A percentile compares a stretch with the other conserved stretches of the same genome.
Evolutionary conservation across 2,329 filamentous ascomycete genomes (phyloP).

Genomic region (Nigrospora osmanthi): DNA sequence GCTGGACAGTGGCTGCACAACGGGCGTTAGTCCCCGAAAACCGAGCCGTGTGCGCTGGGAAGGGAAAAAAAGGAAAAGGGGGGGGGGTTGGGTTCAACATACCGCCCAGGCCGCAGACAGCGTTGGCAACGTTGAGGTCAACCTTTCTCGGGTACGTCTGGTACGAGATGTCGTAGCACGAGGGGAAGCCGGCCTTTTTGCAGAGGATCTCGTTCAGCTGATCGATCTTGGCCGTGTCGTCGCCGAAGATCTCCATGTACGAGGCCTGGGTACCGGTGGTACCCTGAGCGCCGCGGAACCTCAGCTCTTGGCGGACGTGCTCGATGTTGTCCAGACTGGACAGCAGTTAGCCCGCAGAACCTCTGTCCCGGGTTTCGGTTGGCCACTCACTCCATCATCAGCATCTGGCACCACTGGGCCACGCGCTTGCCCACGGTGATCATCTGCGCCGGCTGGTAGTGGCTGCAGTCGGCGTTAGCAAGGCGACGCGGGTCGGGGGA

Average conservation of each 20-base stretch:
- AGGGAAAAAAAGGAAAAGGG: background rate
- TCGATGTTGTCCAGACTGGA: constrained; percentile 72
- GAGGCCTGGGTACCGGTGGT: constrained; percentile 66
- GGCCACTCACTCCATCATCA: constrained; percentile 46
- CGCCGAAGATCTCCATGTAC: constrained; percentile 32
- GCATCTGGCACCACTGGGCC: constrained; percentile 66
- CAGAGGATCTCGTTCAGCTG: constrained; percentile 48
- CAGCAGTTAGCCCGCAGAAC: constrained; percentile 32
- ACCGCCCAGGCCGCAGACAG: constrained; percentile 4
- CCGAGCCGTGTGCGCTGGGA: background rate
- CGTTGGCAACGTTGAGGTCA: constrained; percentile 6
- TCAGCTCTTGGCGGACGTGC: constrained; percentile 57
- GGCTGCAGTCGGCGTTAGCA: background rate
- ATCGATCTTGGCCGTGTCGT: constrained; percentile 41
- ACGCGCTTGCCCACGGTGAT: constrained; percentile 54
- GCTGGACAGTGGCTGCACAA: constrained; percentile 1
- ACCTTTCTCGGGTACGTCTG: constrained; percentile 7
- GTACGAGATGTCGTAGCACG: constrained; percentile 27
- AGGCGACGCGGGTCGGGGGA: no score
- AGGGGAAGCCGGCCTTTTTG: constrained; percentile 44
- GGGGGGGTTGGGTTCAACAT: background rate
- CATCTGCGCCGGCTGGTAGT: constrained; percentile 31
- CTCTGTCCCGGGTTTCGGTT: no score
- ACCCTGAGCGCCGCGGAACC: constrained; percentile 49
- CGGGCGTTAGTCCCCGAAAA: background rate